Evolutionary conservation across 352 stramenopile genomes (phyloP), one percentile per base, ranked within the genome.

Genomic region (Pythium dissimile): DNA sequence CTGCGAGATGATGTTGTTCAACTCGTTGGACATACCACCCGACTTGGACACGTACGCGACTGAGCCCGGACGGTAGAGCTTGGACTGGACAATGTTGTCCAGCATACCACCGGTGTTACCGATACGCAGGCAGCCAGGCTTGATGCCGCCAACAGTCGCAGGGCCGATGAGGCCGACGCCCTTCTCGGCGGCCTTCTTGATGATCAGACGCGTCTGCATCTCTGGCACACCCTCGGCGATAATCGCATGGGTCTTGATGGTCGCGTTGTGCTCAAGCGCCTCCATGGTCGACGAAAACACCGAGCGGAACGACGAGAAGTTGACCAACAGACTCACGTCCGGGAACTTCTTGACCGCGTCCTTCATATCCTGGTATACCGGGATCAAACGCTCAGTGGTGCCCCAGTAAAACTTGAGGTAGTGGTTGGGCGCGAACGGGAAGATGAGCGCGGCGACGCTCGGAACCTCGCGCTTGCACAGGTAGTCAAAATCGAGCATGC

Each of bases 401-500:
- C 96, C 96, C 94, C 94, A 99, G 80, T 98, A 99, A 66, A 98
- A 98, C 75, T 97, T 92, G 23, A 94, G 73, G 78, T 97, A 98
- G 78, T 98, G 95, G 77, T 98, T 98, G 12, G 92, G 86, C 54
- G 83, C 88, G 75, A 98, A 98, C 46, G 93, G 94, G 75, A 97
- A 98, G 55, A 98, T 95, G 64, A 98, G 81, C 5, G 88, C 88
- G 42, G 95, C 95, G 28, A 99, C 96, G 49, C 86, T 97, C 13
- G 96, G 96, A 32, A 84, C 96, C 63, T 92, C 80, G 38, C 96
- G 86, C 67, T 98, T 98, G 80, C 96, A 99, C 67, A 99, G 83
- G 68, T 96, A 98, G 73, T 99, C 96, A 60, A 99, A 99, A 73
- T 99, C 96, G 26, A 99, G 79, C 96, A 99, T 99, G 26, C 94